Evolutionary conservation across 176 grass and related monocot species (phyloP).

Genomic region (Hordeum marinum): DNA sequence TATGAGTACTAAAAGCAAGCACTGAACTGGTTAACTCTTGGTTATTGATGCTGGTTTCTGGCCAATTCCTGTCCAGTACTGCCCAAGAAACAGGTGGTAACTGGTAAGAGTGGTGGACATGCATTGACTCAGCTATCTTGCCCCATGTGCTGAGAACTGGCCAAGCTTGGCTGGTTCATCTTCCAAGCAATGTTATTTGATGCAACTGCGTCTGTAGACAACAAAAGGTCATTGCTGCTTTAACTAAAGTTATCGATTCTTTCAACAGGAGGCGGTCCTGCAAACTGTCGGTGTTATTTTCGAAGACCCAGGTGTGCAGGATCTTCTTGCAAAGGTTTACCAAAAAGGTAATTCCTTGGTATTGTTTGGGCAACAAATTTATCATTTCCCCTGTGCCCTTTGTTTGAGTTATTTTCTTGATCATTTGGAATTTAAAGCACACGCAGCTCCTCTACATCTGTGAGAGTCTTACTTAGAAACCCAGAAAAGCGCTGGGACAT

Average conservation of each 20-base stretch:
- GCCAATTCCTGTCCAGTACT: not conserved
- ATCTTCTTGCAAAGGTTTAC: slow-evolving; percentile 85
- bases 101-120: not conserved
- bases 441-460: not conserved
- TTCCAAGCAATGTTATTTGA: slow-evolving; percentile 22
- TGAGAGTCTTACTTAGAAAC: not conserved
- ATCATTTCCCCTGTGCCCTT: not conserved
- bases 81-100: not conserved
- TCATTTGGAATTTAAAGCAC: slow-evolving; percentile 17
- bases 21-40: not conserved
- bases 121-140: not conserved
- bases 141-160: not conserved
- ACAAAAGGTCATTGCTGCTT: not conserved
- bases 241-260: slow-evolving; percentile 25
- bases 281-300: slow-evolving; percentile 89
- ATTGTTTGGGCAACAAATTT: slow-evolving; percentile 17
- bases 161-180: not conserved
- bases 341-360: slow-evolving; percentile 71
- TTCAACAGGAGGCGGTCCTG: slow-evolving; percentile 79
- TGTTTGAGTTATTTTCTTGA: not conserved
- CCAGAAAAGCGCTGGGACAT: not conserved
- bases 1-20: slow-evolving; percentile 10
- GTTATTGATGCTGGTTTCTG: slow-evolving; percentile 16
- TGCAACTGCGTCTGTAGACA: not conserved
- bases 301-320: slow-evolving; percentile 96